Evolutionary conservation across 2,329 filamentous ascomycete species (phyloP), one percentile per base, ranked within the genome.

Genomic region (Lecanosticta acicola): DNA sequence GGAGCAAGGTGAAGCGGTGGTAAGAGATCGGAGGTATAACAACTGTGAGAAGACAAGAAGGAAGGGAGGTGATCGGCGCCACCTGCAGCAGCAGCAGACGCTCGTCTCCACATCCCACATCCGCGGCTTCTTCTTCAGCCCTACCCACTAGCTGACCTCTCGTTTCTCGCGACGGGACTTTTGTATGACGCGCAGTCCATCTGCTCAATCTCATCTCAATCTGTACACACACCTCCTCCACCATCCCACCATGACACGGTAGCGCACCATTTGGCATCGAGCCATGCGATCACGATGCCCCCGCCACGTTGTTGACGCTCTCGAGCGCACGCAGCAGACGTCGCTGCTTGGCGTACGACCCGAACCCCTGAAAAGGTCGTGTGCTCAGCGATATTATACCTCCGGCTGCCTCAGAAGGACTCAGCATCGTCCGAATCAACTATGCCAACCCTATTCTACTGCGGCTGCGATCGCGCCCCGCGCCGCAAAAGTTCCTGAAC

Each of bases 251-350:
- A 47, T 49, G 44, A n/a, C 13, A 17, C 29, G 26, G 26, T 50
- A 45, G 39, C 44, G n/a, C 10, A 19, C 14, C 33, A 32, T 14
- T 16, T 34, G 24, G 24, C 41, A 29, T 37, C 33, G 14, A 33
- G 51, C 45, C 26, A 66, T 66, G 63, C 61, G 63, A 56, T 56
- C 57, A 49, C 51, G 57, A 58, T 65, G 61, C 43, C 57, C 51
- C 38, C 61, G 56, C 7, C 57, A 62, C 20, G 41, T 63, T 40
- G 55, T 50, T 35, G 44, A 59, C 44, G 59, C 53, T 38, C 47
- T 62, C 42, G 59, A 62, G 50, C 60, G 64, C 42, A 63, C 64
- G 14, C 64, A 66, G 53, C 64, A 67, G 45, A 57, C 61, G 9
- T 66, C 64, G 0, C 58, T 66, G 11, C 60, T 65, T 24, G 61